Conservation (phyloP, 139 green algal genomes). For the Chlorella sp. region DNA sequence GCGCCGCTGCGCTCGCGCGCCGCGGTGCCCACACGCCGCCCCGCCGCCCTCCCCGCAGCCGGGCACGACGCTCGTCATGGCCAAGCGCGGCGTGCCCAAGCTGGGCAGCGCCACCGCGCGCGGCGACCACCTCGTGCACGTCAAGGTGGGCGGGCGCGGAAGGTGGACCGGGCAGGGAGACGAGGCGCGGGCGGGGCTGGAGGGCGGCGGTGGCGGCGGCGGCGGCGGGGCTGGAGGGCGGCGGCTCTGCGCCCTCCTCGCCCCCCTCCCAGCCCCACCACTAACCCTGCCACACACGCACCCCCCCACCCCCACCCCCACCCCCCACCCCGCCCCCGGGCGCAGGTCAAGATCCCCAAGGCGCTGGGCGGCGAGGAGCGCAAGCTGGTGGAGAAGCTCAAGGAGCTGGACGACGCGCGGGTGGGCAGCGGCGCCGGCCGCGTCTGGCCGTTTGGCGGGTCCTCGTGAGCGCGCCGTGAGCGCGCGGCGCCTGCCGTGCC, state of each 20-base stretch:
- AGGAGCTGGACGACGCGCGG: slow-evolving; percentile 31
- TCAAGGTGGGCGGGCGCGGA: slow-evolving; percentile 23
- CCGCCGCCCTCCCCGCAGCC: too few relatives aligned
- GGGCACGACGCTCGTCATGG: slow-evolving; percentile 97
- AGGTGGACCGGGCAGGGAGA: background rate
- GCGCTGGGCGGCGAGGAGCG: slow-evolving; percentile 80
- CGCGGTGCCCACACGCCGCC: too few relatives aligned
- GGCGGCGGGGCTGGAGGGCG: background rate
- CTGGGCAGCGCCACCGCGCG: slow-evolving; percentile 74
- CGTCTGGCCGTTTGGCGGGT: background rate
- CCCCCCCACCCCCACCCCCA: background rate
- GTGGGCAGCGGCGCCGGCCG: background rate
- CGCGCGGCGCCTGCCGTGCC: too few relatives aligned
- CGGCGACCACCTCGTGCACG: slow-evolving; percentile 88
- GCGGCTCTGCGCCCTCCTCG: background rate
- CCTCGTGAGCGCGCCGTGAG: too few relatives aligned
- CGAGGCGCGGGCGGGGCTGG: background rate
- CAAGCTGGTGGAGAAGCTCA: slow-evolving; percentile 93
- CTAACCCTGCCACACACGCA: background rate
- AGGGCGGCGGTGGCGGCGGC: background rate
- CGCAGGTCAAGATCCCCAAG: slow-evolving; percentile 90
- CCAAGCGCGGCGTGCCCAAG: slow-evolving; percentile 91
- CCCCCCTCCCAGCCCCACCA: background rate
- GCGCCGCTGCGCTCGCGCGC: too few relatives aligned
- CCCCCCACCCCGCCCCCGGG: too few relatives aligned